Evolutionary conservation across 192 early-diverging fungal genomes (phyloP).

Genomic region (Umbelopsis sp.): DNA sequence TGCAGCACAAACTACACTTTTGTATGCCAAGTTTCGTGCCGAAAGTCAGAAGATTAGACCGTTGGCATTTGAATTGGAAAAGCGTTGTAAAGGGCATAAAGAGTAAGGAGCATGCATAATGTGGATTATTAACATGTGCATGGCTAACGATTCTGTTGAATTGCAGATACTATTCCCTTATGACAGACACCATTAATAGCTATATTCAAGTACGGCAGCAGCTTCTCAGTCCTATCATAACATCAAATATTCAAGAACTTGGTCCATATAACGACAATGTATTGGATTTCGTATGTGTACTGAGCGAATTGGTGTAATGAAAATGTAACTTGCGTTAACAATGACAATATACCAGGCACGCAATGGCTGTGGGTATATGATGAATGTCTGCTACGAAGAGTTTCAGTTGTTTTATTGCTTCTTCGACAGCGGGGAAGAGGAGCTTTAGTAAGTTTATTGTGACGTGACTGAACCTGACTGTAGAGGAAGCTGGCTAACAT

Average conservation of each 20-base stretch:
- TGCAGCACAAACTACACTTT: conserved; percentile 40
- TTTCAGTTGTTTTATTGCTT: conserved; percentile 76
- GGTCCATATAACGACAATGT: conserved; percentile 51
- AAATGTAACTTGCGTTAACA: background rate
- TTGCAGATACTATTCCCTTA: conserved; percentile 63
- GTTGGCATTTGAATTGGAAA: conserved; percentile 78
- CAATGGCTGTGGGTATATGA: conserved; percentile 84
- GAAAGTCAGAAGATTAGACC: conserved; percentile 62
- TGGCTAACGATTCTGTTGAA: background rate
- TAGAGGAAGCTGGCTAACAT: background rate
- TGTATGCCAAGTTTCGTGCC: conserved; percentile 83
- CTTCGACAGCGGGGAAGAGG: conserved; percentile 74
- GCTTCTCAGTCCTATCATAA: conserved; percentile 67
- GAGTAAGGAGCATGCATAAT: conserved; percentile 52
- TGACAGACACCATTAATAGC: conserved; percentile 73
- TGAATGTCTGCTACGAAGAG: conserved; percentile 85
- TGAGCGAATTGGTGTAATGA: background rate
- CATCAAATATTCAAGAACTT: conserved; percentile 61
- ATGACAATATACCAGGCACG: conserved; percentile 47
- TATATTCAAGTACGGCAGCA: conserved; percentile 77
- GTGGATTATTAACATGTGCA: background rate
- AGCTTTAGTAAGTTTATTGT: conserved; percentile 63
- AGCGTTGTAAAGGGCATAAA: conserved; percentile 61
- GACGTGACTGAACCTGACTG: background rate
- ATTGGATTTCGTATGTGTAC: conserved; percentile 54